phyloP scores from a whole-genome alignment of 2,329 filamentous ascomycete genomes.

The Cordyceps cateniannulata region DNA sequence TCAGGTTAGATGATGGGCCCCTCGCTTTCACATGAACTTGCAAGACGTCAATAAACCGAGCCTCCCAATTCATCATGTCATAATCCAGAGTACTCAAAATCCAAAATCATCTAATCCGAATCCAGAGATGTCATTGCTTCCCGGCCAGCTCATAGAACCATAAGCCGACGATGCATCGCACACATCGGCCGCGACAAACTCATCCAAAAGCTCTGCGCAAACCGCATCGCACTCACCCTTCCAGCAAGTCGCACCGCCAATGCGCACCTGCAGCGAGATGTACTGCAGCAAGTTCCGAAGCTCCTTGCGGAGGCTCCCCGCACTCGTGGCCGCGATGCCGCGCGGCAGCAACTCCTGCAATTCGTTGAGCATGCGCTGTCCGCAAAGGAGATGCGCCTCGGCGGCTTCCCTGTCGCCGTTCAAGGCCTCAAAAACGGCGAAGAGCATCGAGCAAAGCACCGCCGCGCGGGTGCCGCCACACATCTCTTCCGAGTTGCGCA shows the following conservation, averaged over 20 bases:
- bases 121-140: neutral
- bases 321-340: neutral
- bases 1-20: too few relatives aligned
- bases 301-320: conserved; percentile 14
- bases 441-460: conserved; percentile 30
- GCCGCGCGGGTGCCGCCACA: conserved; percentile 21
- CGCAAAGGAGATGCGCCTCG: conserved; percentile 29
- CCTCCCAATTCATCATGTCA: neutral
- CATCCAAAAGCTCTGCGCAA: neutral
- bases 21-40: neutral
- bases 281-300: conserved; percentile 18
- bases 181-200: neutral
- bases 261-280: conserved; percentile 18
- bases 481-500: conserved; percentile 18
- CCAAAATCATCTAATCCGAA: neutral
- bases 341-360: conserved; percentile 17
- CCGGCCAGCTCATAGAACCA: neutral
- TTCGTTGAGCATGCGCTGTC: conserved; percentile 30
- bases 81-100: neutral
- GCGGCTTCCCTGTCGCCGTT: conserved; percentile 30
- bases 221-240: neutral
- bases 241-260: neutral
- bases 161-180: neutral
- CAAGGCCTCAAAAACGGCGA: conserved; percentile 31
- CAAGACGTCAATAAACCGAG: neutral